phyloP scores from a whole-genome alignment of 176 grass and related monocot species.

The Cocos nucifera region DNA sequence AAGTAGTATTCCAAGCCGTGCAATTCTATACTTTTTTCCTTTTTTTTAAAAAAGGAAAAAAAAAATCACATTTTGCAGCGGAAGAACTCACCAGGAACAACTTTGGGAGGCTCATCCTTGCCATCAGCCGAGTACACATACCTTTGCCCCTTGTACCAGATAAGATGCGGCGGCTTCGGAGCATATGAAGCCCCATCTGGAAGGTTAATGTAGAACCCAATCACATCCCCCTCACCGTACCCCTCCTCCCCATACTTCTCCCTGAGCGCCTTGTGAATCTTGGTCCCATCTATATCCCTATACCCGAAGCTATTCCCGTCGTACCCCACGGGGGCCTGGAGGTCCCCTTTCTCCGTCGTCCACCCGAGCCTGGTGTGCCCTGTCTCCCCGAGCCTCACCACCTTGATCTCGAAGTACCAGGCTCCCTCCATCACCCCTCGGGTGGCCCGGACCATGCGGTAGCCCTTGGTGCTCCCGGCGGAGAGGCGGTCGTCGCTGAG shows the following conservation, averaged over 20 bases:
- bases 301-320: slow-evolving; percentile 67
- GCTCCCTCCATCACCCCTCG: slow-evolving; percentile 56
- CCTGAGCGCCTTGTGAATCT: slow-evolving; percentile 74
- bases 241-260: slow-evolving; percentile 53
- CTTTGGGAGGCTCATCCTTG: slow-evolving; percentile 49
- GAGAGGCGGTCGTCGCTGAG: slow-evolving; percentile 68
- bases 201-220: slow-evolving; percentile 83
- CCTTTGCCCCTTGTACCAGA: slow-evolving; percentile 75
- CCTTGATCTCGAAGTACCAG: slow-evolving; percentile 80
- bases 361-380: slow-evolving; percentile 80
- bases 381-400: slow-evolving; percentile 37
- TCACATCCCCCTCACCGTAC: slow-evolving; percentile 56
- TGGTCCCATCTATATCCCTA: slow-evolving; percentile 59
- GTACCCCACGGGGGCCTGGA: slow-evolving; percentile 72
- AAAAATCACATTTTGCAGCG: not conserved
- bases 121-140: slow-evolving; percentile 46
- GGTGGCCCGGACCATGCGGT: slow-evolving; percentile 84
- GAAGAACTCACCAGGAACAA: slow-evolving; percentile 66
- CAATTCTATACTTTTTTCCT: too few species aligned
- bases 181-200: slow-evolving; percentile 61
- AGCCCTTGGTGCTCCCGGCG: slow-evolving; percentile 69
- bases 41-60: too few species aligned
- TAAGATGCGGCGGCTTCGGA: slow-evolving; percentile 54
- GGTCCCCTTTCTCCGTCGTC: slow-evolving; percentile 81
- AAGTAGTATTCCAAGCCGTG: not conserved